Evolutionary conservation across 2,329 filamentous ascomycete species (phyloP), one percentile per base, ranked within the genome.

Genomic region (Microthyrium microscopicum): DNA sequence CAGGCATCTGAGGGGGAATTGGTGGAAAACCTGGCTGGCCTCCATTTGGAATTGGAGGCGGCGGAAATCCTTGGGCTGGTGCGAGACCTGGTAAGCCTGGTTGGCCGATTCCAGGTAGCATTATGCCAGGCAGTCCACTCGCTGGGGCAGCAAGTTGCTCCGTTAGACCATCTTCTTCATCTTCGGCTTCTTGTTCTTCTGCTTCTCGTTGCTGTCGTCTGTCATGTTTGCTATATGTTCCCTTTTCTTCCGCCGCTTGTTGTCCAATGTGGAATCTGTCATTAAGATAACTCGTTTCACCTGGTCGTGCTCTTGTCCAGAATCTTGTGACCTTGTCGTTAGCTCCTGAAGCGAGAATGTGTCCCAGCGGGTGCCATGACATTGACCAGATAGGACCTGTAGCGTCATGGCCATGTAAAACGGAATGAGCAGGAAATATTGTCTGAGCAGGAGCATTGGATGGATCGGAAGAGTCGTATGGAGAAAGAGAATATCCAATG

Each of bases 301-400:
- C 89, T 2, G 89, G 89, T 30, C 89, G 67, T 12, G 83, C 73
- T 26, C 89, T 76, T 3, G 85, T 84, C 89, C 89, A 98, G 61
- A 98, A 98, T 30, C 89, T 76, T 3, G 89, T 95, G 40, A 93
- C 85, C 26, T 89, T 77, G 53, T 98, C 89, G 53, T 98, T 95
- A 8, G 85, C 93, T 9, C 89, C 89, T 2, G 87, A 92, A 1
- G 85, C 85, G 5, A 98, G 69, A 41, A 98, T 87, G 50, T 98
- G 89, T 19, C 89, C 89, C 0, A 95, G 66, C 1, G 89, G 89
- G 51, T 98, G 89, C 85, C 89, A 98, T 59, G 94, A 85, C 31
- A 98, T 68, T 13, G 85, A 92, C 89, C 89, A 98, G 42, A 98
- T 89, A 13, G 84, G 83, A 51, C 85, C 91, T n/a, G 35, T 37